A percentile compares a stretch with the other conserved stretches of the same genome.
These are phyloP conservation scores for Hibiscus trionum DNA, from an alignment of 345 rosid species.

Conservation along the genomic window DNA sequence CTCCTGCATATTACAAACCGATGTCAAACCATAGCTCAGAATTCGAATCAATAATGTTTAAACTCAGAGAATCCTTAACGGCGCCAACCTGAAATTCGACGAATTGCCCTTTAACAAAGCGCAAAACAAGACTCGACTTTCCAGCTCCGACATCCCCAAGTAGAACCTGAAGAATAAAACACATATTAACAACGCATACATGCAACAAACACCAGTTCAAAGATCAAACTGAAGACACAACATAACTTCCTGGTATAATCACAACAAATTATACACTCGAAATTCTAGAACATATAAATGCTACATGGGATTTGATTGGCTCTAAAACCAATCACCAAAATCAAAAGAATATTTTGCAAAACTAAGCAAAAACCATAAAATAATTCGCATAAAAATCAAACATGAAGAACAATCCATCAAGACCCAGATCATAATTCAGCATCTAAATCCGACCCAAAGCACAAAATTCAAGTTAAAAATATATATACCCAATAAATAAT, in stretches of 20 bases:
- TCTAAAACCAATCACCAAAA: not conserved
- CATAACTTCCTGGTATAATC: too few species aligned
- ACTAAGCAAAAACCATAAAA: constrained; percentile 10
- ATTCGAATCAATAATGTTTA: not conserved
- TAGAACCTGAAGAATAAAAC: constrained; percentile 50
- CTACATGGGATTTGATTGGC: not conserved
- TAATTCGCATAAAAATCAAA: not conserved
- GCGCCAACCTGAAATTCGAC: constrained; percentile 68
- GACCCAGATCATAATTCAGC: constrained; percentile 5
- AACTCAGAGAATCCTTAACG: not conserved
- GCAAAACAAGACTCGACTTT: constrained; percentile 85
- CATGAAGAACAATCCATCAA: not conserved
- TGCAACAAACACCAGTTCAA: not conserved
- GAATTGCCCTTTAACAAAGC: constrained; percentile 89
- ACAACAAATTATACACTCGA: too few species aligned
- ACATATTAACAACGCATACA: not conserved
- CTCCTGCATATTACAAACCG: constrained; percentile 42
- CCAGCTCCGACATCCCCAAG: constrained; percentile 97
- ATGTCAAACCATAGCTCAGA: not conserved
- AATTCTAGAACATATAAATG: not conserved
- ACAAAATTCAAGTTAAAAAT: not conserved
- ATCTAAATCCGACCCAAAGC: not conserved
- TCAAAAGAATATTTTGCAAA: not conserved
- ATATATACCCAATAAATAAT: not conserved
- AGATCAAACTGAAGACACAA: not conserved